Percentiles rank a stretch among this genome's conserved stretches.
phyloP scores from a whole-genome alignment of 148 eudicot genomes.

The Spergularia bocconei region DNA sequence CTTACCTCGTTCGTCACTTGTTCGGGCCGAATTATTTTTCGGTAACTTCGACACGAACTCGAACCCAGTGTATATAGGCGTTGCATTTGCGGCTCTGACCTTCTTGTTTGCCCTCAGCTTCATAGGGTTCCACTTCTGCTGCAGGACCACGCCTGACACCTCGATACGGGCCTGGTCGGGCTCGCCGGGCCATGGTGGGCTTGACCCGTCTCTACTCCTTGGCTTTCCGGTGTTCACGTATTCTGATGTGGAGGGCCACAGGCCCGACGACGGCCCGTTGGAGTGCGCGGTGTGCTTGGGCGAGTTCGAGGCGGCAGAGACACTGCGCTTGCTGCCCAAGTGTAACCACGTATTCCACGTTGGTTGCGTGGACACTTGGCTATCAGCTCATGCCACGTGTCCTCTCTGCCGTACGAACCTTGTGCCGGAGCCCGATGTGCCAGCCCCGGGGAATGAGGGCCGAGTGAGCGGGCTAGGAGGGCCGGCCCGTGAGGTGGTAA shows the following conservation, averaged over 20 bases:
- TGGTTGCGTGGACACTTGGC: slow-evolving; percentile 25
- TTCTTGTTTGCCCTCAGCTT: not conserved
- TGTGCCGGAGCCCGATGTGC: slow-evolving; percentile 7
- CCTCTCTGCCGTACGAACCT: slow-evolving; percentile 14
- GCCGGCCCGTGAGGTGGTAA: slow-evolving; percentile 28
- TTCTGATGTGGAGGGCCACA: slow-evolving; percentile 20
- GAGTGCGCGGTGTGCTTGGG: slow-evolving; percentile 42
- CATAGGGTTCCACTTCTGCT: not conserved
- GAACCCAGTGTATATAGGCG: not conserved
- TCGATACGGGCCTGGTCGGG: not conserved
- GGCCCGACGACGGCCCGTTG: not conserved
- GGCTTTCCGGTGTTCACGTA: slow-evolving; percentile 28
- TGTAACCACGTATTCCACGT: slow-evolving; percentile 39
- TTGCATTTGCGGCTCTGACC: not conserved
- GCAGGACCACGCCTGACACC: not conserved
- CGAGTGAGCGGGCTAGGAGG: not conserved
- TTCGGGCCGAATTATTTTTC: not conserved
- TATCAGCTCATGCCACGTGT: slow-evolving; percentile 26
- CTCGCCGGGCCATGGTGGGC: slow-evolving; percentile 16
- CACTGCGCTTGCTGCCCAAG: slow-evolving; percentile 36
- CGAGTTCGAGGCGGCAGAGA: slow-evolving; percentile 26
- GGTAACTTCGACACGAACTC: slow-evolving; percentile 5
- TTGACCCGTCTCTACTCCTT: slow-evolving; percentile 23
- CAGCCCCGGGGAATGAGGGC: not conserved
- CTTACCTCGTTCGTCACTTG: not conserved